phyloP scores from a whole-genome alignment of 371 early-diverging fungal genomes.

The Blakeslea trispora region DNA sequence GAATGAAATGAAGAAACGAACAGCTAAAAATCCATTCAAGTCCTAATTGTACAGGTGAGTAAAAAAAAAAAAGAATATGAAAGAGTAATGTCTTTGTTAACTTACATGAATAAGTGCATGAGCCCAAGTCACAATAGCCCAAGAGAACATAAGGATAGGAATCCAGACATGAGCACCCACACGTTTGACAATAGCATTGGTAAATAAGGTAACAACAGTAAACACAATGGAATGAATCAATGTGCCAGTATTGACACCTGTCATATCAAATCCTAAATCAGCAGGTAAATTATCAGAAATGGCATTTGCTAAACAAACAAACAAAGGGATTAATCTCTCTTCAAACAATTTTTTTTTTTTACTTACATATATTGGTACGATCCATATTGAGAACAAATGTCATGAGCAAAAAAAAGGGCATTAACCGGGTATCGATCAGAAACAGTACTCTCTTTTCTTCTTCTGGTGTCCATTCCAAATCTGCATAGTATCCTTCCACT shows the following conservation, averaged over 20 bases:
- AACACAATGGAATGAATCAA: slow-evolving; percentile 39
- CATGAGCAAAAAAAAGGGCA: slow-evolving; percentile 32
- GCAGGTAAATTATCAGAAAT: slow-evolving; percentile 45
- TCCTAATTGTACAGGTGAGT: slow-evolving; percentile 18
- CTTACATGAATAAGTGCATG: slow-evolving; percentile 35
- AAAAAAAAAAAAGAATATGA: not conserved
- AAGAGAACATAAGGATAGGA: slow-evolving; percentile 59
- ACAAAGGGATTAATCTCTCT: too few species aligned
- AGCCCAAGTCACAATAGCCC: slow-evolving; percentile 60
- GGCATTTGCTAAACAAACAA: slow-evolving; percentile 53
- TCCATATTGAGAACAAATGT: slow-evolving; percentile 6
- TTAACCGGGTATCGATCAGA: slow-evolving; percentile 30
- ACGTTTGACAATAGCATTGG: slow-evolving; percentile 52
- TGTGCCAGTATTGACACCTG: slow-evolving; percentile 40
- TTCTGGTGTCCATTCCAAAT: slow-evolving; percentile 34
- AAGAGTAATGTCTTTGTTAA: not conserved
- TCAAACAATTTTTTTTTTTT: too few species aligned
- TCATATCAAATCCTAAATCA: slow-evolving; percentile 43
- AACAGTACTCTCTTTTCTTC: slow-evolving; percentile 27
- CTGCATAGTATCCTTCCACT: slow-evolving; percentile 2
- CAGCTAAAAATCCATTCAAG: slow-evolving; percentile 25
- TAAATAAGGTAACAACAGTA: slow-evolving; percentile 42
- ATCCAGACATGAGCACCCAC: slow-evolving; percentile 61
- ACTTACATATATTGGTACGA: slow-evolving; percentile 4
- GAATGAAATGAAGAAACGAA: slow-evolving; percentile 34